Percentiles rank a stretch among this genome's conserved stretches.
Evolutionary conservation across 192 early-diverging fungal genomes (phyloP).

Genomic region (Phycomyces nitens): DNA sequence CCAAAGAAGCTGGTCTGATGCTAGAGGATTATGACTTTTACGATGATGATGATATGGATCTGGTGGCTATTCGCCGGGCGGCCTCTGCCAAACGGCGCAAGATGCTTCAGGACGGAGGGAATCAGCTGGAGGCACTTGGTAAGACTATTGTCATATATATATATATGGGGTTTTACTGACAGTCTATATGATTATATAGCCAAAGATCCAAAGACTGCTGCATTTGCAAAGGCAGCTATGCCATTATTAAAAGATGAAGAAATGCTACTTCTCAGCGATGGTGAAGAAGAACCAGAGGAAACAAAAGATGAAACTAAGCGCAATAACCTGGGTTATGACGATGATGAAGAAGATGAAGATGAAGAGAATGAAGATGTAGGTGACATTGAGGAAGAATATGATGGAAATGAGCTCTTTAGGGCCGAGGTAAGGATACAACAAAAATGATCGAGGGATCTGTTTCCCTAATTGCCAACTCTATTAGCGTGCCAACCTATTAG

Average conservation of each 20-base stretch:
- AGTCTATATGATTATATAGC: constrained; percentile 11
- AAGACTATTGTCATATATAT: constrained; percentile 3
- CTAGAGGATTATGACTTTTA: constrained; percentile 31
- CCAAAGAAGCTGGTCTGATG: constrained; percentile 21
- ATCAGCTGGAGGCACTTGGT: constrained; percentile 27
- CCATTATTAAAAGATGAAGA: constrained; percentile 20
- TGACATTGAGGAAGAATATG: constrained; percentile 1
- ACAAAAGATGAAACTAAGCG: not conserved
- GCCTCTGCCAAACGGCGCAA: constrained; percentile 27
- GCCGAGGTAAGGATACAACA: not conserved
- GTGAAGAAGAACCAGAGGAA: constrained; percentile 28
- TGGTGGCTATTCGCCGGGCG: constrained; percentile 25
- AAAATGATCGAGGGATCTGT: not conserved
- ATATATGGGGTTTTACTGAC: not conserved
- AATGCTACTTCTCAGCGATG: constrained; percentile 23
- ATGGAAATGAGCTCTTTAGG: constrained; percentile 7
- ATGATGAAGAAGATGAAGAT: constrained; percentile 15
- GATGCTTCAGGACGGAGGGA: constrained; percentile 15
- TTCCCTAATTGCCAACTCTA: not conserved
- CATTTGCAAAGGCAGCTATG: constrained; percentile 39
- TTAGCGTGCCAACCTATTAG: constrained; percentile 5
- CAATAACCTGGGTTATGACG: not conserved
- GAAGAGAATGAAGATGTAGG: constrained; percentile 2
- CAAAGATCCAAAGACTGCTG: constrained; percentile 31
- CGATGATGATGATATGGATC: constrained; percentile 33